phyloP scores from a whole-genome alignment of 768 basidiomycete species.

The Tulasnella sp. region DNA sequence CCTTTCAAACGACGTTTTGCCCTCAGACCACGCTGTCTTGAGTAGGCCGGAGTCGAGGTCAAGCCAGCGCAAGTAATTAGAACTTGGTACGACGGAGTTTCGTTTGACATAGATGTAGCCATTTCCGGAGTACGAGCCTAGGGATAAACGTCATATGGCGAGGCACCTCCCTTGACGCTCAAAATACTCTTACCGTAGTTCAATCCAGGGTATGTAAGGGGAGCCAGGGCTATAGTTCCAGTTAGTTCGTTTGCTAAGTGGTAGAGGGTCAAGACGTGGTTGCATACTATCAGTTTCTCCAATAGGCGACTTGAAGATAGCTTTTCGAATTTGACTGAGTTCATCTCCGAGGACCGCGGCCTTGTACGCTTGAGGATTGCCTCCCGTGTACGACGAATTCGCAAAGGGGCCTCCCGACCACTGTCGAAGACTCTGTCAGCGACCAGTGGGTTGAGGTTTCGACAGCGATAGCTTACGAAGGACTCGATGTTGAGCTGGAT shows the following conservation, averaged over 20 bases:
- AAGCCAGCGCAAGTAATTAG: conserved; percentile 59
- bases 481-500: conserved; percentile 72
- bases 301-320: not conserved
- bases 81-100: conserved; percentile 37
- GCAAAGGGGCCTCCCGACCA: conserved; percentile 22
- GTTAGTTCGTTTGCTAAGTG: not conserved
- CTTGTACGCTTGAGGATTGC: conserved; percentile 53
- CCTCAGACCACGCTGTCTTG: conserved; percentile 58
- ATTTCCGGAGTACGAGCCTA: conserved; percentile 67
- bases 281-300: conserved; percentile 18
- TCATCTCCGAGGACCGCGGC: conserved; percentile 28
- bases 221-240: not conserved
- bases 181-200: conserved; percentile 7
- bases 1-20: conserved; percentile 45
- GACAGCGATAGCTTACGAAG: conserved; percentile 51
- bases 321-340: not conserved
- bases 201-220: conserved; percentile 13
- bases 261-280: not conserved
- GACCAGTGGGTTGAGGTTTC: too few species aligned
- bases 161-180: not conserved
- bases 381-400: conserved; percentile 56
- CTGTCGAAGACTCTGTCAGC: not conserved
- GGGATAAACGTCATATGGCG: not conserved
- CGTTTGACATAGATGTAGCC: conserved; percentile 56
- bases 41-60: conserved; percentile 62